Evolutionary conservation across 495 filamentous ascomycete genomes (phyloP), one percentile per base, ranked within the genome.

Genomic region (Paragyromitra xinjiangensis): DNA sequence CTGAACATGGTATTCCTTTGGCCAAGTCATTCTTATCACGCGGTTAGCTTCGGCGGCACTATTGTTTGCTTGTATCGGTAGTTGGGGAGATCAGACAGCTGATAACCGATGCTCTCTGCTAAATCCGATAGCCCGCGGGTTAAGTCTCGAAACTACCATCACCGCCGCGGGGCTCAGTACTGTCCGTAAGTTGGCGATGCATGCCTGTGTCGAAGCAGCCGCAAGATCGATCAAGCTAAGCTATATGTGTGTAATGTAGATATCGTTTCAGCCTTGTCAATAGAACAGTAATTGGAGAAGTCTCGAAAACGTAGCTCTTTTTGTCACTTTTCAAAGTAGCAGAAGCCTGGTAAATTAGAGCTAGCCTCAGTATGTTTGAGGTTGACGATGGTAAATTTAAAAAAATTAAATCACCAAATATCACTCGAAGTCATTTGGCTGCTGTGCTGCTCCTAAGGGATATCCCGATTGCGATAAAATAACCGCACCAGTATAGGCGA

Each of bases 91-190:
- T 19, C 61, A 77, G 48, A 29, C 63, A 39, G 58, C 58, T 55
- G 7, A 24, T 42, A 53, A 29, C 55, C 53, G 53, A 74, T 74
- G 68, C 44, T 34, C 42, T 74, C 40, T 64, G 61, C 72, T 64
- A 51, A 72, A 66, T 59, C 73, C 73, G 73, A 77, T 72, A 40
- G 39, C 67, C 61, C 48, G 61, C 51, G 61, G 70, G 29, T 40
- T 50, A 29, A 51, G 58, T 55, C 70, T 65, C 48, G 42, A 34
- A 42, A 56, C 45, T 55, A 14, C 12, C 58, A 34, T 73, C 48
- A 45, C 24, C 55, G 14, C 39, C 26, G 59, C 59, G 37, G 59
- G 42, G 26, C 16, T 51, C n/a, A 8, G 44, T 62, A 24, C 12
- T 39, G 6, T 48, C 45, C 40, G 62, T 68, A 51, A 66, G 59